Evolutionary conservation across 495 filamentous ascomycete species (phyloP).

Genomic region (Trichoderma asperelloides): DNA sequence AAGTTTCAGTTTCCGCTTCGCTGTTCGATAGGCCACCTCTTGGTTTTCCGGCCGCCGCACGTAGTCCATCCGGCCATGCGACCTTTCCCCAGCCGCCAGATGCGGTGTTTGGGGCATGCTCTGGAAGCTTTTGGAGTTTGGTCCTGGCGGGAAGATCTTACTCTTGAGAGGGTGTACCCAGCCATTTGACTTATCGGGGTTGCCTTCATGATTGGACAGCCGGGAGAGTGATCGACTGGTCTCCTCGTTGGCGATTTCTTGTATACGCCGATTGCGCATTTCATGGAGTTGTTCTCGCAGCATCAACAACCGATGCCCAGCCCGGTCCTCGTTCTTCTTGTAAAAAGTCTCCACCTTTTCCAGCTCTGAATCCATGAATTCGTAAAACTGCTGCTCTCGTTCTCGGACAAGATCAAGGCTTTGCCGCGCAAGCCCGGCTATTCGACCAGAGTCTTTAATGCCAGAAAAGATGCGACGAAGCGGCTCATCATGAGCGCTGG

Average conservation of each 20-base stretch:
- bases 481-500: neutral
- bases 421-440: neutral
- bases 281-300: constrained; percentile 76
- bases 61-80: constrained; percentile 47
- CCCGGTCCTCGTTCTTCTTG: constrained; percentile 70
- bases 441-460: neutral
- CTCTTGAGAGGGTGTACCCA: constrained; percentile 38
- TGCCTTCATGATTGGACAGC: constrained; percentile 13
- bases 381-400: constrained; percentile 67
- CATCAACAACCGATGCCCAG: constrained; percentile 55
- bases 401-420: constrained; percentile 39
- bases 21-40: constrained; percentile 69
- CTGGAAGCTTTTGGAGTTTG: constrained; percentile 37
- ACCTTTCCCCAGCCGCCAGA: constrained; percentile 14
- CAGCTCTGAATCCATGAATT: constrained; percentile 69
- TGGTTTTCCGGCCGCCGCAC: constrained; percentile 41
- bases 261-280: constrained; percentile 71
- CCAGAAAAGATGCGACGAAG: neutral
- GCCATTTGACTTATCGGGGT: constrained; percentile 18
- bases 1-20: constrained; percentile 83
- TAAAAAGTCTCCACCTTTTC: constrained; percentile 83
- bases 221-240: constrained; percentile 15
- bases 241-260: constrained; percentile 49
- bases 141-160: constrained; percentile 34
- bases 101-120: constrained; percentile 32